Evolutionary conservation across 2,329 filamentous ascomycete species (phyloP).

Genomic region (Aureobasidium sp.): DNA sequence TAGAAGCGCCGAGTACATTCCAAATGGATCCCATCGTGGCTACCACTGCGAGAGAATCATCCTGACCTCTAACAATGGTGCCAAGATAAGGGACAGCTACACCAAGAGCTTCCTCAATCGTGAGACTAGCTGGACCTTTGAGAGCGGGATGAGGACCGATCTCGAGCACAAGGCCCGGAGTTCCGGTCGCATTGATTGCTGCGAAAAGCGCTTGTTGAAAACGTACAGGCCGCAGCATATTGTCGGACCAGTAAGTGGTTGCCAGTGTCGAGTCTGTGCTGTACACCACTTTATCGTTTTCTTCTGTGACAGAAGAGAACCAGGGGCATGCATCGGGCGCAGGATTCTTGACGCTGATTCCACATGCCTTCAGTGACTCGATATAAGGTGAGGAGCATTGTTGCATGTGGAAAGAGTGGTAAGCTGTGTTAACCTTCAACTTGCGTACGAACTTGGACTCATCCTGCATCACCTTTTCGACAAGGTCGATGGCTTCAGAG

Average conservation of each 20-base stretch:
- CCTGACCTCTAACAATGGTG: no score
- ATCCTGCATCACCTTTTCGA: not conserved
- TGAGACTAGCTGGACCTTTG: slow-evolving; percentile 27
- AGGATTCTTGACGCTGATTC: no score
- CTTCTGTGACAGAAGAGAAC: no score
- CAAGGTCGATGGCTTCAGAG: not conserved
- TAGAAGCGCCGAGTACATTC: no score
- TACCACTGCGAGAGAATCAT: no score
- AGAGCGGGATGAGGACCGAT: slow-evolving; percentile 42
- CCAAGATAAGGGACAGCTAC: no score
- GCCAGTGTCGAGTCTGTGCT: no score
- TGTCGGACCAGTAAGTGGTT: slow-evolving; percentile 38
- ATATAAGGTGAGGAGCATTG: slow-evolving; percentile 22
- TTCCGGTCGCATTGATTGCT: not conserved
- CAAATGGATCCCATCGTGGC: no score
- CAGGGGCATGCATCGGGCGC: no score
- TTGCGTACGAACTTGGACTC: not conserved
- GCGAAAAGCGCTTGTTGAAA: slow-evolving; percentile 37
- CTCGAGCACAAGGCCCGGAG: slow-evolving; percentile 35
- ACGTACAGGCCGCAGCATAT: slow-evolving; percentile 38
- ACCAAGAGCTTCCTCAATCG: no score
- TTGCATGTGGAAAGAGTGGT: slow-evolving; percentile 22
- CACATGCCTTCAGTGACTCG: slow-evolving; percentile 23
- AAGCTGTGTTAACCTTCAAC: not conserved
- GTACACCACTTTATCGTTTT: no score